phyloP scores from a whole-genome alignment of 352 stramenopile genomes.

The Blastocystis sp. region DNA sequence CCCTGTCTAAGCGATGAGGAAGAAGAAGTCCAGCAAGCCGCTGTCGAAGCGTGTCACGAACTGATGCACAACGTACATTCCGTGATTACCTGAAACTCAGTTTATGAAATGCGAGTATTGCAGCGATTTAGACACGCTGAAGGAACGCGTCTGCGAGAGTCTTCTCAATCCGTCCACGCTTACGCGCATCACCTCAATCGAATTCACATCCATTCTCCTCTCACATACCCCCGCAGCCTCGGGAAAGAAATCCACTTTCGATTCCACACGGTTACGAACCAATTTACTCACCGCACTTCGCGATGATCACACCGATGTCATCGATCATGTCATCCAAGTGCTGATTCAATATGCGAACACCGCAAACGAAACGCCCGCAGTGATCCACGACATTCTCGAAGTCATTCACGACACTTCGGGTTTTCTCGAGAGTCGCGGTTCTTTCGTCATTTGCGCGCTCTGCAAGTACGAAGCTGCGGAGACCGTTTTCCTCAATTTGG shows the following conservation, averaged over 20 bases:
- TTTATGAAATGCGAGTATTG: slow-evolving; percentile 41
- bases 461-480: slow-evolving; percentile 90
- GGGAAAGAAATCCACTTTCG: slow-evolving; percentile 76
- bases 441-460: slow-evolving; percentile 90
- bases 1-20: slow-evolving; percentile 92
- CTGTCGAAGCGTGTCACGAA: slow-evolving; percentile 86
- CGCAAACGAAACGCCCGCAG: slow-evolving; percentile 65
- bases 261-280: slow-evolving; percentile 76
- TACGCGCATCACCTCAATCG: slow-evolving; percentile 66
- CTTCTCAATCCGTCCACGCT: not conserved
- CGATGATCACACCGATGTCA: slow-evolving; percentile 85
- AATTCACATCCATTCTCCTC: slow-evolving; percentile 96
- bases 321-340: slow-evolving; percentile 87
- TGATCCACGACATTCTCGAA: slow-evolving; percentile 55
- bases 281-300: slow-evolving; percentile 87
- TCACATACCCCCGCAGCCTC: slow-evolving; percentile 15
- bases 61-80: slow-evolving; percentile 78
- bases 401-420: not conserved
- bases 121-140: not conserved
- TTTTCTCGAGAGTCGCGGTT: slow-evolving; percentile 67
- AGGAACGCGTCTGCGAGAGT: not conserved
- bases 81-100: not conserved
- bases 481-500: slow-evolving; percentile 92
- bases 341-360: slow-evolving; percentile 82
- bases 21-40: slow-evolving; percentile 85